These are phyloP conservation scores for Platanthera guangdongensis DNA, from an alignment of 106 monocot species.

Conservation along the genomic window DNA sequence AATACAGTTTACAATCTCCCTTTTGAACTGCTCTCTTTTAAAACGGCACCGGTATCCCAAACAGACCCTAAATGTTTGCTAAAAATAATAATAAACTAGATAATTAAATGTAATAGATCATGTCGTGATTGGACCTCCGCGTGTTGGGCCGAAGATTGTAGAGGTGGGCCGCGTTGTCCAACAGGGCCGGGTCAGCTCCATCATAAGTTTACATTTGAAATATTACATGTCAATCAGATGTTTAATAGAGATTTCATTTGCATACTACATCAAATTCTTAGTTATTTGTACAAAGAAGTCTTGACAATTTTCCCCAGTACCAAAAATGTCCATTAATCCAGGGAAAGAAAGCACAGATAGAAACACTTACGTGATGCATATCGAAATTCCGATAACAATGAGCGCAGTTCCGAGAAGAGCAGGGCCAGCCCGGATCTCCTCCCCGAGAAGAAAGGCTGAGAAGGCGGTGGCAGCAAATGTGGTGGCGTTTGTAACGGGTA, in stretches of 20 bases:
- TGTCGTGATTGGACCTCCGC: too few species aligned
- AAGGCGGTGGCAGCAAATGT: constrained; percentile 94
- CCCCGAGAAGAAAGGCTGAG: constrained; percentile 52
- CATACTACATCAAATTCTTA: not conserved
- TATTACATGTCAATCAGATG: not conserved
- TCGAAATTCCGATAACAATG: constrained; percentile 72
- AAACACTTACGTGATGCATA: constrained; percentile 48
- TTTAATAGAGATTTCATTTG: not conserved
- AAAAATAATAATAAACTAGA: too few species aligned
- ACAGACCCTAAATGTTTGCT: too few species aligned
- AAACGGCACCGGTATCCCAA: too few species aligned
- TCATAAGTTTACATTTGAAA: not conserved
- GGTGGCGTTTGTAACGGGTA: constrained; percentile 90
- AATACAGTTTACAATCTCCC: too few species aligned
- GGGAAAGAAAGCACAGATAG: not conserved
- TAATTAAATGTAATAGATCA: too few species aligned
- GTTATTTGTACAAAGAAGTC: not conserved
- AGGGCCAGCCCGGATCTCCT: constrained; percentile 33
- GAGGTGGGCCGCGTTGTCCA: too few species aligned
- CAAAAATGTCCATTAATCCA: not conserved
- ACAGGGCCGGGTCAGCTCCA: too few species aligned
- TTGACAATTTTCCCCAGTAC: not conserved
- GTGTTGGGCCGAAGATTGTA: too few species aligned
- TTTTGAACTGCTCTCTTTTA: too few species aligned
- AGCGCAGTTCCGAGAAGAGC: constrained; percentile 44